Base-by-base conservation (phyloP, 345 rosid genomes). In the Hibiscus tridactylites region DNA sequence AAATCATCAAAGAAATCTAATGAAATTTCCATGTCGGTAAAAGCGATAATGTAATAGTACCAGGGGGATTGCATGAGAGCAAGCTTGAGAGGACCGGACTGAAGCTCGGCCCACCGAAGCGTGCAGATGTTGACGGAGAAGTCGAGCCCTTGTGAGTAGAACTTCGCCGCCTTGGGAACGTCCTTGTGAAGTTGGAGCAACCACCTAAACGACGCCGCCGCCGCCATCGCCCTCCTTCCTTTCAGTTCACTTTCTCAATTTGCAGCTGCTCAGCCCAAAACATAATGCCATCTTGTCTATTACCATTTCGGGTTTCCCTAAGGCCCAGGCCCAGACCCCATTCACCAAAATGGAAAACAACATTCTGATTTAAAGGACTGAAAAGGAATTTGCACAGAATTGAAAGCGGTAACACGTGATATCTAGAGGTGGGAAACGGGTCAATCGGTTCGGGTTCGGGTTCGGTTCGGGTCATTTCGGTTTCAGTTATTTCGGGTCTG, bases 171-270 rank as follows among this genome's bases (percentile, higher is more conserved):
- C 72, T 76, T 86, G 11, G 97, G 96, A 17, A 95, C 98, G 74
- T 95, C 98, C 79, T 71, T 95, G 82, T 95, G 98, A 0, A 95
- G 89, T 83, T 92, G 96, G 82, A 95, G 79, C 21, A 95, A 74
- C 98, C 97, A 92, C 80, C 91, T 79, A 79, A 95, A 90, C 73
- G 96, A 46, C 49, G 49, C 80, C 53, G 88, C 76, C 42, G 81
- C 91, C 93, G 87, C 88, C 77, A 9, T 12, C 12, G 49, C 6
- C 75, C 47, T 21, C 87, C 76, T 72, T 75, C 46, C 21, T 33
- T 53, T 17, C 21, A 17, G 24, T 53, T 52, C 13, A 53, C 71
- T 17, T 21, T 15, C 13, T 47, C 52, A 47, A 47, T 47, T 47
- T 37, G 42, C 42, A 63, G 26, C 9, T 11, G 21, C 35, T n/a